Evolutionary conservation across 2,329 filamentous ascomycete species (phyloP).

Genomic region (Paecilomyces fulvus): DNA sequence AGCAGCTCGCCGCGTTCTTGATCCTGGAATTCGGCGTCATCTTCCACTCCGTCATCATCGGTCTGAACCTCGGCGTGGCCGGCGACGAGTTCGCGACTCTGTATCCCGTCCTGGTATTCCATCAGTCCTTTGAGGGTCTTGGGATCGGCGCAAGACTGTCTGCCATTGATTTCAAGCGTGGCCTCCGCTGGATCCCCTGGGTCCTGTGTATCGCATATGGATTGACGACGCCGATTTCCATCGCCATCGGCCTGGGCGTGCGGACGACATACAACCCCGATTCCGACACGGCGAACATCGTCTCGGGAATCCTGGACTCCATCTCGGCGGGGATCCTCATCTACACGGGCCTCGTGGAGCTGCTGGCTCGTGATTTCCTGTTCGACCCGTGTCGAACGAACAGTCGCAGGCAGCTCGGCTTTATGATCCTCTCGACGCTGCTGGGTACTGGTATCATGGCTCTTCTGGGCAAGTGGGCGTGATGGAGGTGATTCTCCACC

Average conservation of each 20-base stretch:
- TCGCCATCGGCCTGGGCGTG: slow-evolving; percentile 43
- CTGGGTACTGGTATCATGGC: slow-evolving; percentile 41
- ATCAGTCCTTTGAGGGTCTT: slow-evolving; percentile 56
- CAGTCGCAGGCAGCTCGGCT: slow-evolving; percentile 28
- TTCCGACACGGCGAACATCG: slow-evolving; percentile 35
- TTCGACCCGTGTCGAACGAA: slow-evolving; percentile 41
- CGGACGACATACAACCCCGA: slow-evolving; percentile 35
- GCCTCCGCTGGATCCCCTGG: slow-evolving; percentile 41
- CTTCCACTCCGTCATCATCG: slow-evolving; percentile 57
- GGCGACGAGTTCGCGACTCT: slow-evolving; percentile 50
- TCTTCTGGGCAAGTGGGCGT: slow-evolving; percentile 45
- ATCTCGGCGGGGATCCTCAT: slow-evolving; percentile 43
- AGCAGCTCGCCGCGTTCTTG: slow-evolving; percentile 33
- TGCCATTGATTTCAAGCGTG: slow-evolving; percentile 43
- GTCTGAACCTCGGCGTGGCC: slow-evolving; percentile 53
- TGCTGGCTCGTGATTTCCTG: slow-evolving; percentile 43
- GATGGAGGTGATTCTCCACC: background rate
- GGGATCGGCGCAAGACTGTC: slow-evolving; percentile 55
- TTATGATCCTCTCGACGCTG: slow-evolving; percentile 34
- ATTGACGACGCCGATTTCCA: slow-evolving; percentile 44
- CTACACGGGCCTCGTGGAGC: slow-evolving; percentile 43
- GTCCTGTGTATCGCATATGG: slow-evolving; percentile 41
- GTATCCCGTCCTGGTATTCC: slow-evolving; percentile 54
- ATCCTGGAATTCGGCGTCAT: slow-evolving; percentile 54
- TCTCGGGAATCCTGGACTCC: slow-evolving; percentile 40